Evolutionary conservation across 441 rosid genomes (phyloP).

Genomic region (Populus hybrid): DNA sequence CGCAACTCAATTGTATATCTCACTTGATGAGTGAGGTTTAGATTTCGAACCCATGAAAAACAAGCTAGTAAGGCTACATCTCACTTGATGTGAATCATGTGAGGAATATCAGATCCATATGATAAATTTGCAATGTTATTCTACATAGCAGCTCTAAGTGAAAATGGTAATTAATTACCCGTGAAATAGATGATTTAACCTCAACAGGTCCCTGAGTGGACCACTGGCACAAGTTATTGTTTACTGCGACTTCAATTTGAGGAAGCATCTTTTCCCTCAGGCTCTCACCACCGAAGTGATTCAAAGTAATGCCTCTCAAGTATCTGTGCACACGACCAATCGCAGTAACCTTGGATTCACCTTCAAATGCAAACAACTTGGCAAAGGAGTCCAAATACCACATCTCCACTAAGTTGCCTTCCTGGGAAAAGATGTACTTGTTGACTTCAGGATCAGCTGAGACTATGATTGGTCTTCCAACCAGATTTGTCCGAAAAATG

Average conservation of each 20-base stretch:
- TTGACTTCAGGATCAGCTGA: constrained; percentile 44
- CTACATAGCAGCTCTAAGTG: not conserved
- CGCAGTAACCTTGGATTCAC: constrained; percentile 3
- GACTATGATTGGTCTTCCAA: constrained; percentile 35
- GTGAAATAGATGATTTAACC: constrained; percentile 16
- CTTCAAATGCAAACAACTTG: constrained; percentile 23
- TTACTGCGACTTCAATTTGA: constrained; percentile 17
- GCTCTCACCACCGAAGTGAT: constrained; percentile 23
- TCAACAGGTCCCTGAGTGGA: constrained; percentile 20
- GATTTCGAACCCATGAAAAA: too few relatives aligned
- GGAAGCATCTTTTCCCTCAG: constrained; percentile 26
- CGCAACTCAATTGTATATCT: too few relatives aligned
- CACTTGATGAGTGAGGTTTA: too few relatives aligned
- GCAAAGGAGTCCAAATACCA: constrained; percentile 31
- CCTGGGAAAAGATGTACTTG: constrained; percentile 26
- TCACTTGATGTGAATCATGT: too few relatives aligned
- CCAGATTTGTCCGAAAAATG: constrained; percentile 41
- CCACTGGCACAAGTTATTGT: constrained; percentile 18
- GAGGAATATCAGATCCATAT: too few relatives aligned
- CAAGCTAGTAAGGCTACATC: too few relatives aligned
- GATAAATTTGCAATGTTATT: too few relatives aligned
- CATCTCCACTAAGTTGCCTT: constrained; percentile 30
- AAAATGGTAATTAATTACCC: constrained; percentile 8
- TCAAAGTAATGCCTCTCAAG: constrained; percentile 12
- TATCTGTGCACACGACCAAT: constrained; percentile 25